Evolutionary conservation across 2,329 filamentous ascomycete species (phyloP).

Genomic region (Scolecobasidium constrictum): DNA sequence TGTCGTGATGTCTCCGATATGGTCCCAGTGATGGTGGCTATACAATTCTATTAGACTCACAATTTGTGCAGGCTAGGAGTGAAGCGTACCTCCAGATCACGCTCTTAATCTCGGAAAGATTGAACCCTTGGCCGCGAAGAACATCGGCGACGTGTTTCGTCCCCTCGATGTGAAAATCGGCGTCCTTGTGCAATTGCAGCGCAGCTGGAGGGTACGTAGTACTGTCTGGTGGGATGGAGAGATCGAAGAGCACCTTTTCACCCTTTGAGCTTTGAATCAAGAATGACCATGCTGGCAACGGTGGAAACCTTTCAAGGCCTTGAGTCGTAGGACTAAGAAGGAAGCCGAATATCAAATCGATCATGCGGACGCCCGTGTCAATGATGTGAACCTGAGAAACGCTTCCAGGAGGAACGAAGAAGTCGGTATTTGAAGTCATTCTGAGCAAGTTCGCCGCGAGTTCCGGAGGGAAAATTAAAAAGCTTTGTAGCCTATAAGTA

Average conservation of each 20-base stretch:
- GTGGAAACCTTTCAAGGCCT: constrained; percentile 16
- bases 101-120: constrained; percentile 22
- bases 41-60: no score
- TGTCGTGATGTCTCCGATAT: constrained; percentile 37
- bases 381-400: not conserved
- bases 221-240: constrained; percentile 36
- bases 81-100: constrained; percentile 33
- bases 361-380: not conserved
- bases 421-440: no score
- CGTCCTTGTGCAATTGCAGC: constrained; percentile 15
- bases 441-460: no score
- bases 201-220: constrained; percentile 26
- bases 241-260: constrained; percentile 32
- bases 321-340: constrained; percentile 13
- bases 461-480: no score
- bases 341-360: not conserved
- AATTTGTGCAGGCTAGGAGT: no score
- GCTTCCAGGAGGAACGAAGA: no score
- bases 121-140: constrained; percentile 21
- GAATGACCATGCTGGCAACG: constrained; percentile 14
- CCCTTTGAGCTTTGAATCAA: constrained; percentile 24
- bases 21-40: constrained; percentile 36
- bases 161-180: constrained; percentile 25
- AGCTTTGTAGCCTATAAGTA: no score
- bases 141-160: constrained; percentile 32